phyloP scores from a whole-genome alignment of 768 basidiomycete species.

The Podaxis rugospora region DNA sequence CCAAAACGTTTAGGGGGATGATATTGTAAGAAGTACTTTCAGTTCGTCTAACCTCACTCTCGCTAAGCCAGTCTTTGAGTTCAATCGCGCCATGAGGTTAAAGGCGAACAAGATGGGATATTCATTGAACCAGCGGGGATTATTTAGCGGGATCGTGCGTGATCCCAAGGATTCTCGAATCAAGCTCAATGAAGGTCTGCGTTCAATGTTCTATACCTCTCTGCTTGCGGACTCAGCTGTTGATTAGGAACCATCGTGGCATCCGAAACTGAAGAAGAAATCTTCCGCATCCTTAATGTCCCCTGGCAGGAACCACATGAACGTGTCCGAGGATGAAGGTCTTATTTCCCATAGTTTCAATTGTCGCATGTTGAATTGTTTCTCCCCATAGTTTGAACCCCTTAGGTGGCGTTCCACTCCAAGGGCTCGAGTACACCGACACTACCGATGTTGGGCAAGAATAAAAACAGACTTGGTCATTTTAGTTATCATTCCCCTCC shows the following conservation, averaged over 20 bases:
- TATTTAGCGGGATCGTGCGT: constrained; percentile 69
- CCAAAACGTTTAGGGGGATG: constrained; percentile 59
- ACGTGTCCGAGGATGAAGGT: constrained; percentile 43
- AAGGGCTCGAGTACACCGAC: not conserved
- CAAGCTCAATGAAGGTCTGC: constrained; percentile 54
- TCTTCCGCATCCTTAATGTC: constrained; percentile 72
- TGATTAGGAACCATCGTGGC: constrained; percentile 61
- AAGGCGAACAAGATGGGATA: constrained; percentile 81
- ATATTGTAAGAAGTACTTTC: constrained; percentile 51
- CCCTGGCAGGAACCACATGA: constrained; percentile 84
- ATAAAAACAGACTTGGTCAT: not conserved
- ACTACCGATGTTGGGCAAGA: not conserved
- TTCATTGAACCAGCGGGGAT: constrained; percentile 83
- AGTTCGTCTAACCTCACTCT: not conserved
- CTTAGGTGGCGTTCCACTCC: not conserved
- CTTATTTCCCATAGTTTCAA: not conserved
- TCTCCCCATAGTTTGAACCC: not conserved
- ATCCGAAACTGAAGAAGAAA: constrained; percentile 82
- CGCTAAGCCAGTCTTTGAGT: constrained; percentile 39
- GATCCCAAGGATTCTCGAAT: constrained; percentile 59
- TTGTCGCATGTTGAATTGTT: not conserved
- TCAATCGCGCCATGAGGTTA: constrained; percentile 83
- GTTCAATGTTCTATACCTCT: not conserved
- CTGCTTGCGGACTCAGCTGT: not conserved
- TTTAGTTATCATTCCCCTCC: not conserved